Base-by-base conservation (phyloP, 2,329 filamentous ascomycete genomes). In the Dryadomyces quercivorus region DNA sequence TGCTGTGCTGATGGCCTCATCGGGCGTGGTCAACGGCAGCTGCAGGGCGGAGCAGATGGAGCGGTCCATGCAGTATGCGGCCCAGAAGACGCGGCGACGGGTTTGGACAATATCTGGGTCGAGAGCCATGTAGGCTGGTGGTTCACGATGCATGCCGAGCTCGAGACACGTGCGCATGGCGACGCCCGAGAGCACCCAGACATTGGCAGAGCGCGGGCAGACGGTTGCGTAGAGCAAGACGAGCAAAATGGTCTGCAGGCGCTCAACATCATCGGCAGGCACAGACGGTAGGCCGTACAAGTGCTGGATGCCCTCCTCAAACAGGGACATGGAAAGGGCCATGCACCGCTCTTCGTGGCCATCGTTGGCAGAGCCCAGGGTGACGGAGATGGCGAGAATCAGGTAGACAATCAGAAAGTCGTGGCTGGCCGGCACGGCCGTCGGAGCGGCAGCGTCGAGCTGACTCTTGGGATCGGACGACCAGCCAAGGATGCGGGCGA, bases 241-340 rank as follows among this genome's bases (percentile, higher is more conserved):
- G 2, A 56, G 44, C 15, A 59, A 34, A 21, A 58, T 58, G 1
- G 58, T 56, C 47, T 59, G 58, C 42, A 59, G 53, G 53, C 57
- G 58, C 13, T 55, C 55, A 7, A 58, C 21, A 21, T 40, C 36
- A 16, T 58, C 56, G 3, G 58, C 58, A 50, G 64, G 64, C 42
- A 64, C 62, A 15, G 59, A 57, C 5, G 64, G 59, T 26, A 63
- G 61, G n/a, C 61, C 61, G 13, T 63, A 61, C 3, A 65, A 51
- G 42, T 66, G 65, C 50, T 64, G 64, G 15, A 67, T 63, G 22
- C 65, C 65, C 59, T 67, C 65, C 47, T 65, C 63, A 46, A 66
- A 67, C 3, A 67, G 58, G 6, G 62, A 60, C 2, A 60, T 61
- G 2, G 65, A 67, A 47, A 67, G 62, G 1, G 64, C 59, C 50